Base-by-base conservation (phyloP, 169 alveolate genomes). In the Plasmodium malariae region DNA sequence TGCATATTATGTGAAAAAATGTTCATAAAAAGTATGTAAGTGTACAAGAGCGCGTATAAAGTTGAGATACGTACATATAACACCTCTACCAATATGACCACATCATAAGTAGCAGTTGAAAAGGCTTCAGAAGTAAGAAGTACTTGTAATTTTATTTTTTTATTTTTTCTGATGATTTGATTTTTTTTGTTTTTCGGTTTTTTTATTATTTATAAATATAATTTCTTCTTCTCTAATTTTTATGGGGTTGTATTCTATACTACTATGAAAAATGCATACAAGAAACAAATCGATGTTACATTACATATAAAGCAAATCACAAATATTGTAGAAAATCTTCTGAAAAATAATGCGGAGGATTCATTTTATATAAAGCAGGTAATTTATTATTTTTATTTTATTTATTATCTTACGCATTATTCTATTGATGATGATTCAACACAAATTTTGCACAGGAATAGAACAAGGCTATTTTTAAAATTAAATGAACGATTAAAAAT, bases 241-340 rank as follows among this genome's bases (percentile, higher is more conserved):
- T 12, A 5, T 19, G 5, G 9, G 9, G 9, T 14, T 14, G 65
- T 54, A 19, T 3, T 54, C 4, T 14, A 5, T 14, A 17, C 9
- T 34, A 65, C 54, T 65, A 65, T 65, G 74, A 65, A 65, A 65
- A 65, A 65, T 65, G 74, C 51, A 32, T 28, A 34, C 17, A 37
- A 65, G 57, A 26, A 65, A 12, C 7, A 11, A 5, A 5, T n/a
- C 51, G 57, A 12, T 45, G 32, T 65, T 32, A 17, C 55, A 6
- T 24, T 28, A 14, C 48, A 65, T 45, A 2, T 65, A 34, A 45
- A 19, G 14, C 17, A 65, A 28, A 45, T 34, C 9, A 12, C 30
- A 65, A 32, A 30, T 4, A 28, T 28, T 19, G n/a, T 65, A 28
- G 74, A 34, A 45, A 34, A 7, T 19, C 48, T 65, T 11, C 26